Percentiles rank a stretch among this genome's conserved stretches.
Conservation (phyloP, 2,329 filamentous ascomycete genomes). For the Nigrospora sphaerica region DNA sequence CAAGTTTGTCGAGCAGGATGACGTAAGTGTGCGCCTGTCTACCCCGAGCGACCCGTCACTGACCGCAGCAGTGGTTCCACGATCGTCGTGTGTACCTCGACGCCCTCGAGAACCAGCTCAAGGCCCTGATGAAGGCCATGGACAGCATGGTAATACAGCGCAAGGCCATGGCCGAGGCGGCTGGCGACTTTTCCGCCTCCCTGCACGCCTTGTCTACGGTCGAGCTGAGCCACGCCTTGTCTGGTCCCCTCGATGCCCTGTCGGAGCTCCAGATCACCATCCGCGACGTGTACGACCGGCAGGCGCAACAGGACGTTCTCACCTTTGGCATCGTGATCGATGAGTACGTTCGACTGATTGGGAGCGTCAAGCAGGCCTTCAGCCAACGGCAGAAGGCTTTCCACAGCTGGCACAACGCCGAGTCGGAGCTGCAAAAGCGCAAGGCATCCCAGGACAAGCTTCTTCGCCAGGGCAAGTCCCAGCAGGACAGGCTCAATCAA, state of each 20-base stretch:
- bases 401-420: constrained; percentile 86
- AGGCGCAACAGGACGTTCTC: constrained; percentile 93
- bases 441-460: constrained; percentile 88
- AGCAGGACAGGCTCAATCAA: constrained; percentile 91
- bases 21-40: constrained; percentile 48
- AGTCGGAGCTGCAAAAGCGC: constrained; percentile 84
- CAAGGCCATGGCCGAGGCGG: constrained; percentile 88
- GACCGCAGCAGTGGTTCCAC: constrained; percentile 74
- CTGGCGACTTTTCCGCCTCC: constrained; percentile 86
- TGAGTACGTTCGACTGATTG: constrained; percentile 94
- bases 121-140: constrained; percentile 84
- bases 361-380: constrained; percentile 91
- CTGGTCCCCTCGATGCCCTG: constrained; percentile 80
- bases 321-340: constrained; percentile 97
- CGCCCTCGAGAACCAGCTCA: constrained; percentile 85
- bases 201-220: constrained; percentile 89
- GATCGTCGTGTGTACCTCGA: constrained; percentile 93
- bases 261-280: constrained; percentile 93
- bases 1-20: constrained; percentile 97
- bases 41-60: constrained; percentile 1
- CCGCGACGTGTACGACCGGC: constrained; percentile 88
- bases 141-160: constrained; percentile 88
- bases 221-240: constrained; percentile 82
- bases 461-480: constrained; percentile 87
- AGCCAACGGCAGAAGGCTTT: constrained; percentile 90